Evolutionary conservation across 257 asterid genomes (phyloP).

Genomic region (Linderniella brevidens): DNA sequence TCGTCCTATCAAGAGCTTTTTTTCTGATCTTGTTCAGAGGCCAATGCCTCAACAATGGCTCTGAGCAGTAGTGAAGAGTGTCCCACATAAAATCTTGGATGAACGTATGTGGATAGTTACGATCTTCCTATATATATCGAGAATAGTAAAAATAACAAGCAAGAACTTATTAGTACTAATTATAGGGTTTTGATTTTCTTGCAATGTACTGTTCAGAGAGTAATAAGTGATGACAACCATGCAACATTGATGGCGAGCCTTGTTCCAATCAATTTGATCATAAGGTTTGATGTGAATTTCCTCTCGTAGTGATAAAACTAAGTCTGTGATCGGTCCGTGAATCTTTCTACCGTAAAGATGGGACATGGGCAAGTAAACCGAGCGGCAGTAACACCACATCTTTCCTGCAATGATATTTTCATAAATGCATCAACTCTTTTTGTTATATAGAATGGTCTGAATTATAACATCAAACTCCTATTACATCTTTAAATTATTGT

Average conservation of each 20-base stretch:
- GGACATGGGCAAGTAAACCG: constrained; percentile 83
- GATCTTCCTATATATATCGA: constrained; percentile 36
- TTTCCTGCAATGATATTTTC: constrained; percentile 30
- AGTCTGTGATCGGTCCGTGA: constrained; percentile 50
- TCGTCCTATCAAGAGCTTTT: constrained; percentile 36
- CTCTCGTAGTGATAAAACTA: constrained; percentile 43
- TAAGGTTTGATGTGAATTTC: constrained; percentile 50
- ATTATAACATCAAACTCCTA: no score
- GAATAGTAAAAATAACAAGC: neutral
- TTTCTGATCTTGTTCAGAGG: constrained; percentile 47
- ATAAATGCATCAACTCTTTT: no score
- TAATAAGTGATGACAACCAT: constrained; percentile 14
- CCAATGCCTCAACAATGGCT: constrained; percentile 60
- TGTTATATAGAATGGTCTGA: no score
- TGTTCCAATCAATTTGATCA: constrained; percentile 51
- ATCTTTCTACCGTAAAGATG: constrained; percentile 48
- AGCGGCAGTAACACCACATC: constrained; percentile 81
- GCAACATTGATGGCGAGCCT: constrained; percentile 65
- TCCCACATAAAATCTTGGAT: constrained; percentile 60
- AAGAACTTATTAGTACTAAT: no score
- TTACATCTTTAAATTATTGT: no score
- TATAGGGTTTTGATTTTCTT: no score
- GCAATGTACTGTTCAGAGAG: no score
- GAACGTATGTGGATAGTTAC: constrained; percentile 44
- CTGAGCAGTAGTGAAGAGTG: constrained; percentile 34